phyloP scores from a whole-genome alignment of 1,284 basidiomycete species.

The Cerrena zonata region DNA sequence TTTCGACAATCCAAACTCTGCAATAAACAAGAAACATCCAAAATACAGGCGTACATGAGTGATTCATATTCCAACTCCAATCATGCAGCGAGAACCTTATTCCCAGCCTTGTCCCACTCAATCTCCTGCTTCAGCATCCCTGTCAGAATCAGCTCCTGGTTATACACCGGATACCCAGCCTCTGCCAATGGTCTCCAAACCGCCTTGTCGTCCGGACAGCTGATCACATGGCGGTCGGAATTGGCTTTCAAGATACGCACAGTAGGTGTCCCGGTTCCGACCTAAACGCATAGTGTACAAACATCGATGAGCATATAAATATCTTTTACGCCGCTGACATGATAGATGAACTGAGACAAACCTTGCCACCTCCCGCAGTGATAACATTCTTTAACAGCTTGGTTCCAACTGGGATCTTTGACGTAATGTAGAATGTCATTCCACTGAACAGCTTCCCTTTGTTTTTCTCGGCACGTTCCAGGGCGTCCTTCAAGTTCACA shows the following conservation, averaged over 20 bases:
- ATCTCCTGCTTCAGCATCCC: constrained; percentile 60
- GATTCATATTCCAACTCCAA: too few species aligned
- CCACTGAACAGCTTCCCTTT: constrained; percentile 53
- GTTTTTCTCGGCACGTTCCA: constrained; percentile 48
- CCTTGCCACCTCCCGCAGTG: constrained; percentile 62
- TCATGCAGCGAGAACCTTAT: constrained; percentile 19
- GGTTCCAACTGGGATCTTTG: constrained; percentile 47
- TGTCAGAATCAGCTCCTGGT: constrained; percentile 58
- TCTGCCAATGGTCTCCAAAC: constrained; percentile 56
- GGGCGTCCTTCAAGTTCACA: constrained; percentile 55
- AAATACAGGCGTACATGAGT: too few species aligned
- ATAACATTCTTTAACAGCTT: constrained; percentile 64
- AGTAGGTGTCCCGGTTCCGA: constrained; percentile 47
- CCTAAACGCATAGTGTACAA: constrained; percentile 23
- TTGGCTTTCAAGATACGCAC: constrained; percentile 48
- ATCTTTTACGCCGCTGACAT: background rate
- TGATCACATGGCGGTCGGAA: constrained; percentile 52
- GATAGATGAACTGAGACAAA: constrained; percentile 26
- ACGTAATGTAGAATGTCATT: constrained; percentile 69
- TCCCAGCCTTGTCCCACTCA: constrained; percentile 48
- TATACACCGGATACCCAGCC: constrained; percentile 55
- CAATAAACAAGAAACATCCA: too few species aligned
- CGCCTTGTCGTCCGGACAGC: constrained; percentile 51
- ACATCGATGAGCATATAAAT: background rate
- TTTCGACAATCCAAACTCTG: too few species aligned